Conservation (phyloP, 1,139 yeast species). For the Candida sp. region DNA sequence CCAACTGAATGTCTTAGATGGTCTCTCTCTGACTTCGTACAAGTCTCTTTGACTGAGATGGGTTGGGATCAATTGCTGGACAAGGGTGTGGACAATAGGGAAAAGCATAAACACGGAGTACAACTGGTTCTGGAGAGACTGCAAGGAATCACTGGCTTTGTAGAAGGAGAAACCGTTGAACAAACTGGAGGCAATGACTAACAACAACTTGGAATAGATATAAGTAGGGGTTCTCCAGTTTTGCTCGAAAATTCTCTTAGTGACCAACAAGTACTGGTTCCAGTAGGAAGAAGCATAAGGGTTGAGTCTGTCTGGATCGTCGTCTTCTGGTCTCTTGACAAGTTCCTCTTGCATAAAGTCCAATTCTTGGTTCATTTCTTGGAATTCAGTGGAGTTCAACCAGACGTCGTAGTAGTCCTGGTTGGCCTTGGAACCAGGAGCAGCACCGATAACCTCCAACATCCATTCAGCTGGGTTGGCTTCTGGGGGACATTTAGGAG, state of each 20-base stretch:
- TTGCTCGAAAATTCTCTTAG: slow-evolving; percentile 31
- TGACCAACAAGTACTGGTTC: slow-evolving; percentile 25
- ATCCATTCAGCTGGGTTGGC: slow-evolving; percentile 63
- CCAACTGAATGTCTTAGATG: slow-evolving; percentile 33
- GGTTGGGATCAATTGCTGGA: slow-evolving; percentile 50
- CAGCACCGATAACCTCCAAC: slow-evolving; percentile 52
- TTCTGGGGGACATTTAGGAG: slow-evolving; percentile 40
- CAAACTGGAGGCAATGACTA: slow-evolving; percentile 41
- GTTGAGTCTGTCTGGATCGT: slow-evolving; percentile 21
- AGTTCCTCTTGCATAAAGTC: slow-evolving; percentile 34
- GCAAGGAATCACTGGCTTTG: slow-evolving; percentile 27
- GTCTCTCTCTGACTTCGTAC: slow-evolving; percentile 36
- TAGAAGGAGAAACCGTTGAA: slow-evolving; percentile 51
- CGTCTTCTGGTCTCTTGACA: slow-evolving; percentile 24
- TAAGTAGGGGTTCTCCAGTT: slow-evolving; percentile 49
- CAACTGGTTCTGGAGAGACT: slow-evolving; percentile 52
- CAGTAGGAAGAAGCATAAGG: slow-evolving; percentile 26
- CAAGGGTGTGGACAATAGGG: slow-evolving; percentile 49
- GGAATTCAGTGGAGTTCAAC: slow-evolving; percentile 28
- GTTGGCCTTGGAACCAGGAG: slow-evolving; percentile 34
- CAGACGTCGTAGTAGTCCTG: slow-evolving; percentile 37
- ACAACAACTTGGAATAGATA: slow-evolving; percentile 39
- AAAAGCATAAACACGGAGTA: slow-evolving; percentile 58
- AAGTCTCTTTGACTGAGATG: slow-evolving; percentile 34
- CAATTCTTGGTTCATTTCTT: slow-evolving; percentile 24